Percentiles rank a stretch among this genome's conserved stretches.
Evolutionary conservation across 352 stramenopile genomes (phyloP).

Genomic region (Pythium utonaiense): DNA sequence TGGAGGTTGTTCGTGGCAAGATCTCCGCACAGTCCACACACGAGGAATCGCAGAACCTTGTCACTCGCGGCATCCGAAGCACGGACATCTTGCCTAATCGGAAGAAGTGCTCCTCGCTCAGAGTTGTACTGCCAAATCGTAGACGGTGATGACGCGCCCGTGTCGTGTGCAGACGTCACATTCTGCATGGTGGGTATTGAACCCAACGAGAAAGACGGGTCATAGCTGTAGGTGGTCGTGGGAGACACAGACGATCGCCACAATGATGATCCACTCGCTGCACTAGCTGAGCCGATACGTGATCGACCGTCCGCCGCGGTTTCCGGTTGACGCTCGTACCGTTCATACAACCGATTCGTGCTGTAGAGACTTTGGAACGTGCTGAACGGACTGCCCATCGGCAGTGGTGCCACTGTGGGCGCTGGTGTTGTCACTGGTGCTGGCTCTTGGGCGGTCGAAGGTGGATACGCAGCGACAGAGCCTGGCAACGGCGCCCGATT

Average conservation of each 20-base stretch:
- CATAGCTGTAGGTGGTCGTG: not conserved
- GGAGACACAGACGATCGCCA: not conserved
- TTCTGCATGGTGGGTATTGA: not conserved
- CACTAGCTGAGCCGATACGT: not conserved
- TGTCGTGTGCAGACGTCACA: not conserved
- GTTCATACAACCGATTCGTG: conserved; percentile 22
- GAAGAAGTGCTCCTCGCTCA: conserved; percentile 3
- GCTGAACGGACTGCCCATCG: conserved; percentile 24
- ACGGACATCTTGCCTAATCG: not conserved
- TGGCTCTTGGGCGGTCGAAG: not conserved
- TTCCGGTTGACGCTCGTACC: conserved; percentile 12
- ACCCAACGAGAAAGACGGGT: conserved; percentile 6
- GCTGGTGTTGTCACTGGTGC: not conserved
- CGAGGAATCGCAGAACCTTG: conserved; percentile 49
- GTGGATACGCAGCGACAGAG: not conserved
- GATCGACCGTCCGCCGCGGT: not conserved
- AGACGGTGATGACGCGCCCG: not conserved
- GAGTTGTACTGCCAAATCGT: conserved; percentile 21
- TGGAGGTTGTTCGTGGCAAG: conserved; percentile 74
- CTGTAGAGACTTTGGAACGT: conserved; percentile 25
- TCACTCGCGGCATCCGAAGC: conserved; percentile 35
- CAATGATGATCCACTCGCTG: conserved; percentile 8
- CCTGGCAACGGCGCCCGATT: not conserved
- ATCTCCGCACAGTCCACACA: conserved; percentile 71
- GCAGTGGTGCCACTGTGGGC: not conserved